Base-by-base conservation (phyloP, 257 asterid genomes). In the Misopates orontium region DNA sequence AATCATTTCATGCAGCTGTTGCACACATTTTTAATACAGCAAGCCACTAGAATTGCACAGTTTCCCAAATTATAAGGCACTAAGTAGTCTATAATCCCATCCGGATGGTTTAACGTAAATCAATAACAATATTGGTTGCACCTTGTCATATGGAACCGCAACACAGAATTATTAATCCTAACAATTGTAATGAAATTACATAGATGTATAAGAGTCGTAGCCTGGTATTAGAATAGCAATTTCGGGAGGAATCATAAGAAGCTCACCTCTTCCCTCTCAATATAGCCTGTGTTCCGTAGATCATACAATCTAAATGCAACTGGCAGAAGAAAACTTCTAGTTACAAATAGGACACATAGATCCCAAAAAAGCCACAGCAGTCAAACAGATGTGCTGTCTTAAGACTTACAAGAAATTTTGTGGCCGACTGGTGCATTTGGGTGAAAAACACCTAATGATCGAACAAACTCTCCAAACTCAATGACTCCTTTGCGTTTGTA, bases 251-350 rank as follows among this genome's bases (percentile, higher is more conserved):
- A 36, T 8, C 42, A 8, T 36, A 36, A 59, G 19, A 18, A 19
- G 6, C 20, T 56, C 25, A 79, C 90, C 78, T 79, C 87, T 59
- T 79, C 84, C 61, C 80, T 71, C 62, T 81, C 87, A 9, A 84
- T 84, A 45, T 50, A 84, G 4, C 90, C 87, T 7, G 83, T 81
- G 57, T 75, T 66, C 68, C 83, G 73, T 32, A 81, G 70, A 68
- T 84, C 90, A 70, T 84, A 84, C 76, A 84, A 49, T 63, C 75
- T 66, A 67, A 69, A 84, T 9, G 87, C 87, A 81, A 84, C 90
- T 84, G 90, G 73, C 60, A 66, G 52, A 40, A 40, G 54, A 16
- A 40, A 13, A 4, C 10, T 4, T 59, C 4, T 10, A 59, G 51
- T 59, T 44, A 59, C 51, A 11, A 32, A n/a, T 6, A 40, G 48